Evolutionary conservation across 179 eudicot species (phyloP).

Genomic region (Silene noctiflora): DNA sequence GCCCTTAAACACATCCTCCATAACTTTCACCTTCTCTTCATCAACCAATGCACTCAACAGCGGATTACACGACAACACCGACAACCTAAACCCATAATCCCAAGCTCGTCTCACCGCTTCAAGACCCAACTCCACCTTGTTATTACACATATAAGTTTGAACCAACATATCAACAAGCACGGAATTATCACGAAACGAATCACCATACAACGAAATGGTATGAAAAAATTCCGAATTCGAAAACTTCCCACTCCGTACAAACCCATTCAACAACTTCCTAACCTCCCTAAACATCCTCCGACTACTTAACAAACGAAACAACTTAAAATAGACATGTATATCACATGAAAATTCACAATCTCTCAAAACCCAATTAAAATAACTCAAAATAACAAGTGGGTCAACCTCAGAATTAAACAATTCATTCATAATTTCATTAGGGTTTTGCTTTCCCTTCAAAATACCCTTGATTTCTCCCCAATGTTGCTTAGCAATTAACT

Average conservation of each 20-base stretch:
- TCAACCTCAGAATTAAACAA: slow-evolving; percentile 31
- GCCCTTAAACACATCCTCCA: slow-evolving; percentile 50
- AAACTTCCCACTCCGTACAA: slow-evolving; percentile 30
- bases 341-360: slow-evolving; percentile 32
- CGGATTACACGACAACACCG: slow-evolving; percentile 47
- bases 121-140: slow-evolving; percentile 37
- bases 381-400: slow-evolving; percentile 29
- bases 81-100: slow-evolving; percentile 57
- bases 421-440: slow-evolving; percentile 29
- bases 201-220: slow-evolving; percentile 29
- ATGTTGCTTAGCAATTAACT: slow-evolving; percentile 39
- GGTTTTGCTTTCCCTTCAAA: slow-evolving; percentile 18
- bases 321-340: slow-evolving; percentile 32
- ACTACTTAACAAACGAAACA: slow-evolving; percentile 34
- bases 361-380: slow-evolving; percentile 48
- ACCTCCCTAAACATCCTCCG: slow-evolving; percentile 38
- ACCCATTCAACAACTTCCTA: slow-evolving; percentile 42
- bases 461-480: slow-evolving; percentile 41
- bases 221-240: slow-evolving; percentile 43
- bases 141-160: slow-evolving; percentile 37
- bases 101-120: slow-evolving; percentile 56
- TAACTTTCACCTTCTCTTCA: slow-evolving; percentile 32
- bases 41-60: slow-evolving; percentile 48
- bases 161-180: slow-evolving; percentile 54
- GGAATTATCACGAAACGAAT: slow-evolving; percentile 27